Percentiles rank a stretch among this genome's conserved stretches.
Evolutionary conservation across 768 basidiomycete genomes (phyloP).

Genomic region (Xerocomellus amylosporus): DNA sequence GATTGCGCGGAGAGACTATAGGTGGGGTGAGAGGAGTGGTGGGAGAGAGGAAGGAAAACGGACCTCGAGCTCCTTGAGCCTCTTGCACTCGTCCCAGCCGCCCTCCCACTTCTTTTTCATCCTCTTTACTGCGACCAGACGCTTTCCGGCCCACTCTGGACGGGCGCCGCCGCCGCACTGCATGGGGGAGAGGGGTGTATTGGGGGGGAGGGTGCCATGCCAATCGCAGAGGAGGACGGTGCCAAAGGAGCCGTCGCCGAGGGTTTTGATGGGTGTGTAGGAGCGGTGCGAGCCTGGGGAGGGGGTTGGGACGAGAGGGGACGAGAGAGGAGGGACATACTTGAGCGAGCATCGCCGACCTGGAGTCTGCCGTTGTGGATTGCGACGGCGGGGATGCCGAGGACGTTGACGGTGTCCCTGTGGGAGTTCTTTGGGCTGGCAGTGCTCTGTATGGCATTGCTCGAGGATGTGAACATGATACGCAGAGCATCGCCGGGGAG

Average conservation of each 20-base stretch:
- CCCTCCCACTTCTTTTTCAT: slow-evolving; percentile 99
- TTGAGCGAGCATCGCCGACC: slow-evolving; percentile 69
- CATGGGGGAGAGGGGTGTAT: slow-evolving; percentile 91
- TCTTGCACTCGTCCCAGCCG: slow-evolving; percentile 96
- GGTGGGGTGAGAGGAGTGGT: slow-evolving; percentile 16
- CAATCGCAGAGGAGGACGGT: slow-evolving; percentile 99
- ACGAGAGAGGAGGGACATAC: slow-evolving; percentile 43
- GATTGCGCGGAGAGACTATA: slow-evolving; percentile 88
- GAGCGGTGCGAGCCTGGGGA: slow-evolving; percentile 74
- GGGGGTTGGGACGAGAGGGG: background rate
- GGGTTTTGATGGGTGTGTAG: slow-evolving; percentile 92
- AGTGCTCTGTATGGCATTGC: slow-evolving; percentile 29
- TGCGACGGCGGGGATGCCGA: slow-evolving; percentile 74
- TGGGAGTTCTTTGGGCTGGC: slow-evolving; percentile 24
- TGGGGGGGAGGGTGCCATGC: slow-evolving; percentile 92
- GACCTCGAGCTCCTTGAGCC: slow-evolving; percentile 93
- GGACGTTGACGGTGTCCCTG: slow-evolving; percentile 64
- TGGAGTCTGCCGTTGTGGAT: slow-evolving; percentile 66
- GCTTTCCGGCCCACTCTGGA: slow-evolving; percentile 92
- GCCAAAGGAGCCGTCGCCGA: slow-evolving; percentile 98
- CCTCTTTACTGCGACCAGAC: slow-evolving; percentile 93
- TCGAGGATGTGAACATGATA: slow-evolving; percentile 34
- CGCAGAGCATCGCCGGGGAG: slow-evolving; percentile 32
- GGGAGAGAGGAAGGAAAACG: slow-evolving; percentile 31
- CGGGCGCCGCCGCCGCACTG: slow-evolving; percentile 90